phyloP scores from a whole-genome alignment of 345 rosid species.

The Eucalyptus globulus region DNA sequence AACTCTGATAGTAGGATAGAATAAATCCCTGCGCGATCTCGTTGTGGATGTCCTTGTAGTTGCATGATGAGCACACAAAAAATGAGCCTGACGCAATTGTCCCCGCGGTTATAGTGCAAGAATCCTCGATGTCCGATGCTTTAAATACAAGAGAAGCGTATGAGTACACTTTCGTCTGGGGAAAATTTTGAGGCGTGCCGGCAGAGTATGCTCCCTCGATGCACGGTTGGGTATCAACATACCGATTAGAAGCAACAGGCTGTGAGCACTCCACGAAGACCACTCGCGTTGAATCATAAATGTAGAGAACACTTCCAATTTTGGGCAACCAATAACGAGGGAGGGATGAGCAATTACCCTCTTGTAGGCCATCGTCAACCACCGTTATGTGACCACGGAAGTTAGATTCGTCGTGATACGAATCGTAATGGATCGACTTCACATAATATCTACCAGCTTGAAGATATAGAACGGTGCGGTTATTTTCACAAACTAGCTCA shows the following conservation, averaged over 20 bases:
- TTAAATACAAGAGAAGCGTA: not conserved
- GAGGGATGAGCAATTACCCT: not conserved
- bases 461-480: rapidly evolving
- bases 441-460: not conserved
- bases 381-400: rapidly evolving
- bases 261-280: not conserved
- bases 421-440: not conserved
- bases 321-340: not conserved
- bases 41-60: not conserved
- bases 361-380: not conserved
- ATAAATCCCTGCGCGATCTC: not conserved
- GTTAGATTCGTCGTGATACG: rapidly evolving
- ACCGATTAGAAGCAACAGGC: not conserved
- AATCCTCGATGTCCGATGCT: not conserved
- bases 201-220: not conserved
- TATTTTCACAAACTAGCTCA: not conserved
- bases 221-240: not conserved
- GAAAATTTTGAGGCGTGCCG: not conserved
- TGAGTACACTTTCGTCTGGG: not conserved
- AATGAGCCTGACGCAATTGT: rapidly evolving
- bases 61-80: not conserved
- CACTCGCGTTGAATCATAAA: not conserved
- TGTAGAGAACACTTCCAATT: rapidly evolving
- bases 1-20: not conserved
- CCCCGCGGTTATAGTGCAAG: not conserved